Evolutionary conservation across 2,329 filamentous ascomycete species (phyloP), one percentile per base, ranked within the genome.

Genomic region (Botrytis cinerea): DNA sequence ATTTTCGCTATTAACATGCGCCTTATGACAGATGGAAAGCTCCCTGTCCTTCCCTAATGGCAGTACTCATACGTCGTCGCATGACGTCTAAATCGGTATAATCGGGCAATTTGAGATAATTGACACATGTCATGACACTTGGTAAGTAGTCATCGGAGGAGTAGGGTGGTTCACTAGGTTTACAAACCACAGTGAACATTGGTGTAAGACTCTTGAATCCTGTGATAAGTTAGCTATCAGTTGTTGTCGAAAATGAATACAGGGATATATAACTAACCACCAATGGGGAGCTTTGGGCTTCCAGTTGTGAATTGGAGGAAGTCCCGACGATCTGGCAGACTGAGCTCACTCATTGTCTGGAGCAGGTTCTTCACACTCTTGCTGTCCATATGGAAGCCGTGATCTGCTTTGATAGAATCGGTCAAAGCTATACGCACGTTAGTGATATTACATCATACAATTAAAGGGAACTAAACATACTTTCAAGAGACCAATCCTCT

Each of bases 71-170:
- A 82, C 93, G 93, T 81, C 92, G 88, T 80, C 88, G 91, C 83
- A 99, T 90, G 70, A 92, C 87, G 2, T 93, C 89, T 75, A 97
- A 84, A 78, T 85, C 90, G 77, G 91, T 95, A 83, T 99, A 99
- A 83, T 99, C 94, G 32, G 96, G 96, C 80, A 99, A 88, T 84
- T 99, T 99, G 79, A 99, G 89, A 82, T 99, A 99, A 83, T 99
- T 99, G 83, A 97, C 96, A 82, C 97, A 99, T 18, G 97, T 99
- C 97, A 99, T 99, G 82, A 99, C 97, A 81, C 95, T 98, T 20
- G 97, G 96, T n/a, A 99, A 88, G 80, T 98, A 99, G 84, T 99
- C 96, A 80, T 99, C 96, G 7, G 95, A 95, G 5, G 91, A 92
- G 82, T 95, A 96, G 2, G 96, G 96, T 25, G 94, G 90, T 81